Conservation (phyloP, 805 yeast species). For the Myxozyma mucilagina region DNA sequence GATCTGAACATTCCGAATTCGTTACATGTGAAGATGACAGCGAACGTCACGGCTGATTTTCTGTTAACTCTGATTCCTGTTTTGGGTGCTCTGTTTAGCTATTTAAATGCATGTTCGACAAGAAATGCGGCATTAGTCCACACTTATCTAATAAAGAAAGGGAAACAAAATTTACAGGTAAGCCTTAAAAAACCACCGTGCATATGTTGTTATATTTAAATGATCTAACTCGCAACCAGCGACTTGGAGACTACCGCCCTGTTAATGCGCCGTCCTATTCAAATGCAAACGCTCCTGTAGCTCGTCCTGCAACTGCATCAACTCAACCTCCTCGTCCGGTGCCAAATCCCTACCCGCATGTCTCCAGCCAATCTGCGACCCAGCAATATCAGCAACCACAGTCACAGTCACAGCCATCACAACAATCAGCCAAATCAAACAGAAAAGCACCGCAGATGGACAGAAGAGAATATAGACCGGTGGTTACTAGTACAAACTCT, state of each 20-base stretch:
- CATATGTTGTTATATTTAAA: neutral
- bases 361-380: neutral
- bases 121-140: constrained; percentile 84
- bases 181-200: neutral
- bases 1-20: constrained; percentile 58
- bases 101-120: constrained; percentile 85
- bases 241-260: constrained; percentile 10
- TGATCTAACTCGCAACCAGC: neutral
- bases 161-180: constrained; percentile 27
- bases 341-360: constrained; percentile 11
- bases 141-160: constrained; percentile 42
- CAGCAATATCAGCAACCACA: neutral
- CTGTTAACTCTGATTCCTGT: constrained; percentile 76
- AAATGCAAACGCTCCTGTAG: neutral
- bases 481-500: neutral
- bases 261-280: constrained; percentile 6
- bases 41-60: constrained; percentile 73
- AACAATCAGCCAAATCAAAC: neutral
- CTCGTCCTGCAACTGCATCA: constrained; percentile 5
- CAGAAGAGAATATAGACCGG: constrained; percentile 1
- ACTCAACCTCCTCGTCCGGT: constrained; percentile 8
- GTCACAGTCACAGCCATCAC: neutral
- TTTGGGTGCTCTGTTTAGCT: constrained; percentile 72
- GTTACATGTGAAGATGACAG: constrained; percentile 67
- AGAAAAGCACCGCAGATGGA: neutral